Evolutionary conservation across 345 rosid species (phyloP), one percentile per base, ranked within the genome.

Genomic region (Physaria fendleri): DNA sequence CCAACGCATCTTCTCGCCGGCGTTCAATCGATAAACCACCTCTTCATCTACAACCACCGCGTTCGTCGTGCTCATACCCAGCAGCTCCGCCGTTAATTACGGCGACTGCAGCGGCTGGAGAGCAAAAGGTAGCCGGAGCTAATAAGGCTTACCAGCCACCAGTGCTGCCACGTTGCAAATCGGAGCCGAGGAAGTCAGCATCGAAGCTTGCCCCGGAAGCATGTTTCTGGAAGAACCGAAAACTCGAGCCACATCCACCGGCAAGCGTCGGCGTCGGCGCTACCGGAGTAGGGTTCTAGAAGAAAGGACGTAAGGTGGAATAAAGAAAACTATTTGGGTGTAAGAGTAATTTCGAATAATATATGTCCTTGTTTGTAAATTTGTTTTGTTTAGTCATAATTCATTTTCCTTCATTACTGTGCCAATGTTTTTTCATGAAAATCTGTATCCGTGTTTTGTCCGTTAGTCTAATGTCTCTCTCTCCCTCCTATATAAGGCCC

Each of bases 191-290:
- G 78, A 80, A 80, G 53, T 70, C 90, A 11, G 74, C 88, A 5
- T 71, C 88, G 2, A 88, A 84, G 70, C 83, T 85, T 1, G 85
- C 84, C 1, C 81, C 84, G 0, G 96, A 82, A 59, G 78, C 82
- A 62, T 84, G 98, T 62, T 88, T 75, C 67, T 88, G 96, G 96
- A 92, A 85, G 76, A 92, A 85, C 22, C 65, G 95, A 77, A 85
- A 88, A 82, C 80, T 85, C 0, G 92, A 88, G 81, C 96, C 96
- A 34, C 92, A 83, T 20, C 65, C 81, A 15, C 78, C 83, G 43
- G 81, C 82, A 21, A 62, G 77, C 0, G 59, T 86, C 9, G 85
- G 90, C 33, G 78, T 85, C 57, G 82, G 95, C 66, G 86, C 79
- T 30, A 86, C 91, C 58, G 87, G 96, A 38, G 82, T 87, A 52